phyloP scores from a whole-genome alignment of 441 rosid genomes.

The Macaranga tanarius region DNA sequence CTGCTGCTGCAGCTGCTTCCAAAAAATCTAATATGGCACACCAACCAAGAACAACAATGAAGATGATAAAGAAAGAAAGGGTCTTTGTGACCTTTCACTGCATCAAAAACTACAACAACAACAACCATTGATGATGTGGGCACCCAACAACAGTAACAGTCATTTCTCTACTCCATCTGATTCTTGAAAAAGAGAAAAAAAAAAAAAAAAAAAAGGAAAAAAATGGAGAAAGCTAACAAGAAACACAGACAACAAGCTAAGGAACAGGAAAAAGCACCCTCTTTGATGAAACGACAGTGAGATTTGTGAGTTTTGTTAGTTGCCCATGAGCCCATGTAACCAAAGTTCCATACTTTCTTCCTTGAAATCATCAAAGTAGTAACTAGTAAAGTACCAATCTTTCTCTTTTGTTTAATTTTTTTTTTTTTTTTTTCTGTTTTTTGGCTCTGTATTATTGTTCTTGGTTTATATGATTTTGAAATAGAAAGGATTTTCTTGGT shows the following conservation, averaged over 20 bases:
- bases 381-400: neutral
- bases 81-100: conserved; percentile 12
- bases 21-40: neutral
- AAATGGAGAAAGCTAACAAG: neutral
- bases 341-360: neutral
- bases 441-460: neutral
- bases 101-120: neutral
- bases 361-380: neutral
- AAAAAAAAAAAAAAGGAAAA: neutral
- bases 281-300: conserved; percentile 5
- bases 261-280: neutral
- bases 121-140: neutral
- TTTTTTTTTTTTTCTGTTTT: neutral
- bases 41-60: neutral
- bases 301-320: neutral
- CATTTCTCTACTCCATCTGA: neutral
- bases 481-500: neutral
- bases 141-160: neutral
- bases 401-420: neutral
- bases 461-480: neutral
- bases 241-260: neutral
- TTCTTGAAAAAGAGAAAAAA: neutral
- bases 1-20: no score
- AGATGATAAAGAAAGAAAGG: neutral
- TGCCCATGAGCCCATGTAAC: neutral